Evolutionary conservation across 2,329 filamentous ascomycete species (phyloP), one percentile per base, ranked within the genome.

Genomic region (Exophiala sp.): DNA sequence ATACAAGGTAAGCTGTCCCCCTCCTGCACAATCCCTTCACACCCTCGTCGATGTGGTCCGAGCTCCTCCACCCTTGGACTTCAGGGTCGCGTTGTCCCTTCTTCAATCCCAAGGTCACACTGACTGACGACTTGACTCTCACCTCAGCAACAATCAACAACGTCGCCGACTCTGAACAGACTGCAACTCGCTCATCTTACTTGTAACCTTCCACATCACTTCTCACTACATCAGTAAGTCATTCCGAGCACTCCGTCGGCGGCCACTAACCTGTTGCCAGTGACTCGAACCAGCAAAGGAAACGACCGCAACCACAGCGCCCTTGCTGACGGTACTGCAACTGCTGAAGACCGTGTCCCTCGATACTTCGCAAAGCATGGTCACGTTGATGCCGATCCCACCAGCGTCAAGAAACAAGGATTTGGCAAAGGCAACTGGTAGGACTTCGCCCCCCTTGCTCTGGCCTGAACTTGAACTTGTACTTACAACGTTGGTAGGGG

Each of bases 201-300:
- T 48, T 41, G 29, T 35, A 18, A 9, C 23, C 9, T 21, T 18
- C 21, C 22, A 8, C 21, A 21, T 5, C 29, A 27, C 14, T 29
- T 24, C 39, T 43, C 22, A 27, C 18, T 44, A 23, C 45, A 59
- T 44, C 41, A 59, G 57, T 59, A 58, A 46, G 57, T 58, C 39
- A 14, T 45, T 49, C 46, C 43, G 35, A 11, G 14, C 19, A 14
- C 35, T 45, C 39, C 8, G 18, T 32, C 14, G 30, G 23, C 45
- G 16, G 37, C 40, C 29, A 14, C 30, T 52, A 41, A 52, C 52
- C n/a, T 2, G 16, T 6, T 16, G 34, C 49, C 62, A 95, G 90
- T 98, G 91, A 96, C 93, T 75, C 91, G 93, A 69, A 94, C 91
- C 59, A 88, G 91, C 81, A 98, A 97, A 78, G 81, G 78, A 76